phyloP scores from a whole-genome alignment of 768 basidiomycete genomes.

The Leccinum variicolor region DNA sequence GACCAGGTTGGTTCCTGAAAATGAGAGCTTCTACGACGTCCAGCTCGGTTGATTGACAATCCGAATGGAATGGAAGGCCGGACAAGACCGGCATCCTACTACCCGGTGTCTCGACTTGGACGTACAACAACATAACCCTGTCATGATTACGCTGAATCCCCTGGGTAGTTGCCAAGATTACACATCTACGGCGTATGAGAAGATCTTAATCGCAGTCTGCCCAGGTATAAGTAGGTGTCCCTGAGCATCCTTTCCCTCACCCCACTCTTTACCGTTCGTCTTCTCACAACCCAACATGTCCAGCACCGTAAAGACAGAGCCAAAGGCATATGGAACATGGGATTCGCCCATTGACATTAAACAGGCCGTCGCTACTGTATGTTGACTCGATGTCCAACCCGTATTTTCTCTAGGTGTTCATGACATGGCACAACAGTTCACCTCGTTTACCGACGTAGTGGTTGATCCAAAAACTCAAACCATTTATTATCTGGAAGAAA shows the following conservation, averaged over 20 bases:
- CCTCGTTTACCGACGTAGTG: slow-evolving; percentile 40
- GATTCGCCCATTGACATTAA: slow-evolving; percentile 51
- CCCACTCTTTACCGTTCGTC: no score
- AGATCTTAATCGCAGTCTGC: neutral
- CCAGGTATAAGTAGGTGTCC: neutral
- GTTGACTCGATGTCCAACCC: neutral
- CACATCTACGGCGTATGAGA: neutral
- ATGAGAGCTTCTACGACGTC: no score
- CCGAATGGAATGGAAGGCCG: no score
- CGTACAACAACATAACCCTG: no score
- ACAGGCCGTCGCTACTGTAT: slow-evolving; percentile 42
- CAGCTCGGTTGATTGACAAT: no score
- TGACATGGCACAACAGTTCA: slow-evolving; percentile 15
- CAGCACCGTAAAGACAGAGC: no score
- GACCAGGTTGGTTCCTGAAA: no score
- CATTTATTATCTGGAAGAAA: slow-evolving; percentile 55
- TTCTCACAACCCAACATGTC: neutral
- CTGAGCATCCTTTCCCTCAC: neutral
- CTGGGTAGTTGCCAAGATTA: neutral
- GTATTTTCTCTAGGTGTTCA: neutral
- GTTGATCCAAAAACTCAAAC: slow-evolving; percentile 46
- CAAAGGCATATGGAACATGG: slow-evolving; percentile 60
- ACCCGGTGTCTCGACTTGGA: no score
- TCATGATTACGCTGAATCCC: neutral
- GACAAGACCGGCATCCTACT: no score